Percentiles rank a stretch among this genome's conserved stretches.
phyloP scores from a whole-genome alignment of 345 rosid genomes.

The Linum trigynum region DNA sequence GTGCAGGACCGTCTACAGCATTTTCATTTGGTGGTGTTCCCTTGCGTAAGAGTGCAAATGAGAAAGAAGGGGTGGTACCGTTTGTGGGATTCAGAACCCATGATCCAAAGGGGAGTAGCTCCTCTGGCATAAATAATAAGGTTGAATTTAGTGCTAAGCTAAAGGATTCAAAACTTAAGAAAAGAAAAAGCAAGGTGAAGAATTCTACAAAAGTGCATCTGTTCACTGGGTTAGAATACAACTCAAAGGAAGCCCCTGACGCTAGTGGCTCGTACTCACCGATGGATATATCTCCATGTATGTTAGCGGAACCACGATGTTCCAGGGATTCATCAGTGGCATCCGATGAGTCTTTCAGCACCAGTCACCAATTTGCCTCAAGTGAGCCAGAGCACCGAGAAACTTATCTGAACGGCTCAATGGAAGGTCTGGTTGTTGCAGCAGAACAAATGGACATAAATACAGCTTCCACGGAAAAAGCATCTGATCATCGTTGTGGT shows the following conservation, averaged over 20 bases:
- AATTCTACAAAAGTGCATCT: conserved; percentile 46
- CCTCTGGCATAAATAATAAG: conserved; percentile 37
- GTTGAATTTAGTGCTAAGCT: conserved; percentile 51
- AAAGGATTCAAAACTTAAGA: conserved; percentile 36
- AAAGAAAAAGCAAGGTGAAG: conserved; percentile 53
- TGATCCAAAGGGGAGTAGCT: conserved; percentile 28
- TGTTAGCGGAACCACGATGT: conserved; percentile 25
- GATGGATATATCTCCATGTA: conserved; percentile 76
- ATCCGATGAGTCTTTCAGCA: conserved; percentile 46
- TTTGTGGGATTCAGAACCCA: conserved; percentile 55
- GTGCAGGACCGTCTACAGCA: conserved; percentile 6
- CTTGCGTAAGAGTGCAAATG: conserved; percentile 19
- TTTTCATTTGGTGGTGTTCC: conserved; percentile 21
- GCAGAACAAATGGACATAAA: conserved; percentile 58
- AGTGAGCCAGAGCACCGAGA: conserved; percentile 23
- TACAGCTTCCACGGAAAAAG: conserved; percentile 28
- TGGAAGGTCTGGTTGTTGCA: conserved; percentile 52
- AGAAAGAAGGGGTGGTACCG: conserved; percentile 21
- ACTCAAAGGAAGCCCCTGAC: conserved; percentile 39
- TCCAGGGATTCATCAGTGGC: conserved; percentile 48
- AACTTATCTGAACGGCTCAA: conserved; percentile 25
- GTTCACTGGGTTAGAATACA: conserved; percentile 40
- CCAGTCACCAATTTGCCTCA: conserved; percentile 23
- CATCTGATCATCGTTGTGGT: conserved; percentile 22
- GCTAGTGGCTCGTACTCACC: conserved; percentile 60